Conservation (phyloP, 2,329 filamentous ascomycete species). For the Talaromyces sp. region DNA sequence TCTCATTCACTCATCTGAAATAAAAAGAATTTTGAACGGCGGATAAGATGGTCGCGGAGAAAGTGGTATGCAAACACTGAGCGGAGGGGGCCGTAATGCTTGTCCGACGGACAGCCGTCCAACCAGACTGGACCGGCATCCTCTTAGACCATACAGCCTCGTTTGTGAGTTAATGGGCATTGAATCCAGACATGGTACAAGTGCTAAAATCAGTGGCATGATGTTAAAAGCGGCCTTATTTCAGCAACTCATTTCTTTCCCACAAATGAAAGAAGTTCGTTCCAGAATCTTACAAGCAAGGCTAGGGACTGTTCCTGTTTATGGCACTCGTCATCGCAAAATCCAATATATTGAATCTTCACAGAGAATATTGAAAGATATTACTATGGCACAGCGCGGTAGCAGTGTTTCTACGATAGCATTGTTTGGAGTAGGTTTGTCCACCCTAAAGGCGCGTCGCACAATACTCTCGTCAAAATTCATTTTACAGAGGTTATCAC, state of each 20-base stretch:
- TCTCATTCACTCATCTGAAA: not conserved
- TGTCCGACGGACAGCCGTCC: not conserved
- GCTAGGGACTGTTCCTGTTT: too few relatives aligned
- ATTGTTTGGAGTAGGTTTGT: not conserved
- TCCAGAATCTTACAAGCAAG: too few relatives aligned
- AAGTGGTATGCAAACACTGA: not conserved
- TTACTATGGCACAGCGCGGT: not conserved
- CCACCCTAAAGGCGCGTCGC: not conserved
- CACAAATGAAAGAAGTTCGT: too few relatives aligned
- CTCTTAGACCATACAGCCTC: not conserved
- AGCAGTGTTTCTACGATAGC: not conserved
- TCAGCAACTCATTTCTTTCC: too few relatives aligned
- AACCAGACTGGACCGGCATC: not conserved
- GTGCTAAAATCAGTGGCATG: too few relatives aligned
- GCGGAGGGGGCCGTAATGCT: not conserved
- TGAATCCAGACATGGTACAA: too few relatives aligned
- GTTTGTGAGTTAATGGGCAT: not conserved
- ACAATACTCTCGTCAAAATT: not conserved
- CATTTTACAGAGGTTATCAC: too few relatives aligned
- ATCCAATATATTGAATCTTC: too few relatives aligned
- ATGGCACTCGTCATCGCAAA: too few relatives aligned
- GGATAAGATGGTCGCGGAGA: not conserved
- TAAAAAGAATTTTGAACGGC: not conserved
- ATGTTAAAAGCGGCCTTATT: too few relatives aligned
- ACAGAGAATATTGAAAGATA: not conserved